Conservation (phyloP, 2,329 filamentous ascomycete species). For the Diaporthe longicolla region DNA sequence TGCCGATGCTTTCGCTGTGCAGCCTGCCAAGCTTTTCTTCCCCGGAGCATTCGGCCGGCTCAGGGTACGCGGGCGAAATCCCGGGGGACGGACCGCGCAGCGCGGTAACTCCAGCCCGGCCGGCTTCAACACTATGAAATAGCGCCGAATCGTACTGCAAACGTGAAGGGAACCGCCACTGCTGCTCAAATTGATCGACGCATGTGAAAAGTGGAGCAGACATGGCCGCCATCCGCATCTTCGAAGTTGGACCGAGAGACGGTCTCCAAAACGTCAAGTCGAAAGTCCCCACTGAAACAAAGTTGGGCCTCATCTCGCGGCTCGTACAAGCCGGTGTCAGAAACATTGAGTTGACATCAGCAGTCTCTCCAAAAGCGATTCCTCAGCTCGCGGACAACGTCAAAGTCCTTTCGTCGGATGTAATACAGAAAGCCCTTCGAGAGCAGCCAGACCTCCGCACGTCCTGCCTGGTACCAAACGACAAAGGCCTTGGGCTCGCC, state of each 20-base stretch:
- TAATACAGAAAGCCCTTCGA: conserved; percentile 41
- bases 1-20: background rate
- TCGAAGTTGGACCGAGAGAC: conserved; percentile 79
- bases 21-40: background rate
- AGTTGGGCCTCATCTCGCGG: conserved; percentile 73
- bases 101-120: background rate
- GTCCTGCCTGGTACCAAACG: conserved; percentile 64
- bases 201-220: background rate
- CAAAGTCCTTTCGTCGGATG: conserved; percentile 57
- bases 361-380: conserved; percentile 77
- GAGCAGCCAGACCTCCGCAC: background rate
- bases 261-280: conserved; percentile 78
- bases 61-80: background rate
- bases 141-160: background rate
- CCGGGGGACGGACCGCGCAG: background rate
- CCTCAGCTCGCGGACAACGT: conserved; percentile 74
- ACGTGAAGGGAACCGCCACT: background rate
- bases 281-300: conserved; percentile 70
- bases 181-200: background rate
- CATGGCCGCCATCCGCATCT: conserved; percentile 57
- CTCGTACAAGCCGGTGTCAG: conserved; percentile 70
- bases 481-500: conserved; percentile 65
- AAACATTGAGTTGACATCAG: conserved; percentile 76
- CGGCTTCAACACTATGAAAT: background rate
- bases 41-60: background rate